A percentile compares a stretch with the other conserved stretches of the same genome.
Evolutionary conservation across 768 basidiomycete species (phyloP).

Genomic region (Hygrophoropsis aurantiaca): DNA sequence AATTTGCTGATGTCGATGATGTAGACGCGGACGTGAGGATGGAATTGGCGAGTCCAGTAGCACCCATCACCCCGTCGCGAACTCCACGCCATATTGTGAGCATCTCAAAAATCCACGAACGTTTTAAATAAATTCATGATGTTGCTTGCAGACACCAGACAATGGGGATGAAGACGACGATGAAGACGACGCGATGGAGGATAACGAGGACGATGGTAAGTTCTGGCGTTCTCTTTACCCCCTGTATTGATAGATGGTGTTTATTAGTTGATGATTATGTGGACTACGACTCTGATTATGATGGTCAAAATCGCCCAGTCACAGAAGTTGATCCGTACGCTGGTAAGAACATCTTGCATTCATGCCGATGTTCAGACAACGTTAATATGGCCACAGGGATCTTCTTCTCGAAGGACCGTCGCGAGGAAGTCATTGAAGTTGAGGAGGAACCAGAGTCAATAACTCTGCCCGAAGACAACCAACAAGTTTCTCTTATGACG

Average conservation of each 20-base stretch:
- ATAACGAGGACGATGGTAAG: constrained; percentile 54
- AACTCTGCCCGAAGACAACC: constrained; percentile 40
- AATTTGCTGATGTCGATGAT: constrained; percentile 70
- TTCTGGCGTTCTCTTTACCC: neutral
- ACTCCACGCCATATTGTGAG: constrained; percentile 25
- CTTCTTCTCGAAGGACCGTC: constrained; percentile 93
- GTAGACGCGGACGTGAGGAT: constrained; percentile 53
- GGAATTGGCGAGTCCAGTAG: constrained; percentile 25
- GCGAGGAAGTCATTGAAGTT: constrained; percentile 89
- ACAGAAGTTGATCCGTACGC: constrained; percentile 86
- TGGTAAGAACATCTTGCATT: constrained; percentile 43
- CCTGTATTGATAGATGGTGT: constrained; percentile 9
- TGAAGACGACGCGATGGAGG: constrained; percentile 47
- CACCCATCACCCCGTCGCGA: constrained; percentile 27
- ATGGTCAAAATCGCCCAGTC: constrained; percentile 42
- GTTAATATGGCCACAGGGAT: constrained; percentile 52
- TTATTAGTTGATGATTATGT: constrained; percentile 54
- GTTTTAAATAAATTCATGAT: neutral
- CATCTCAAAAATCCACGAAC: neutral
- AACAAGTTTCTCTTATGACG: constrained; percentile 67
- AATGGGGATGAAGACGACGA: constrained; percentile 46
- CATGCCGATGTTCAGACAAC: neutral
- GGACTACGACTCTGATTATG: constrained; percentile 84
- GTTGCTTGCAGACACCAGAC: constrained; percentile 55
- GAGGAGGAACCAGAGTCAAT: constrained; percentile 71